Conservation (phyloP, 805 yeast genomes). For the Nakazawaea holstii region DNA sequence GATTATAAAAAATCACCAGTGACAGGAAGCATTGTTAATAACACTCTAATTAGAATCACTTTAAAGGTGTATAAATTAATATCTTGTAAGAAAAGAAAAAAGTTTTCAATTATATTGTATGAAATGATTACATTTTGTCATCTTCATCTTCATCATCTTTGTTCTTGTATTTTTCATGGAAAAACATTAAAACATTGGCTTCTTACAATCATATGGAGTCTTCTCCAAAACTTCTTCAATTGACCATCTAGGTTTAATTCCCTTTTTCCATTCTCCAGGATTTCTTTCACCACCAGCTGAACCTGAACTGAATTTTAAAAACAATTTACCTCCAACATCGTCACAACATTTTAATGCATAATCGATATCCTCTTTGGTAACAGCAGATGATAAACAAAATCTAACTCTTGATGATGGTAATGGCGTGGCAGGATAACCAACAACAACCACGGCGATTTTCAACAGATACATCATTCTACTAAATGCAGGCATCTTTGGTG, state of each 20-base stretch:
- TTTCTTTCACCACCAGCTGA: slow-evolving; percentile 54
- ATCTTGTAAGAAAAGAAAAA: too few relatives aligned
- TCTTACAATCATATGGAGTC: slow-evolving; percentile 60
- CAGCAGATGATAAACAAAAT: slow-evolving; percentile 85
- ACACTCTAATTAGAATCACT: too few relatives aligned
- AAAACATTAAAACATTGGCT: slow-evolving; percentile 12
- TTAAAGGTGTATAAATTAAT: too few relatives aligned
- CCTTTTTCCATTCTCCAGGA: slow-evolving; percentile 51
- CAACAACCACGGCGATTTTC: slow-evolving; percentile 91
- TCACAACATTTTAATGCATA: slow-evolving; percentile 62
- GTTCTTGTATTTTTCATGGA: too few relatives aligned
- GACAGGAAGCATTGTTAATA: too few relatives aligned
- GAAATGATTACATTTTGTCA: too few relatives aligned
- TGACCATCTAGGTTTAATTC: slow-evolving; percentile 66
- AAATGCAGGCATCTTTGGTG: slow-evolving; percentile 91
- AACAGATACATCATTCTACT: slow-evolving; percentile 74
- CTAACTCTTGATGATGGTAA: slow-evolving; percentile 85
- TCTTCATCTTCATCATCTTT: too few relatives aligned
- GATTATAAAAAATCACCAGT: too few relatives aligned
- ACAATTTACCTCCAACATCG: slow-evolving; percentile 72
- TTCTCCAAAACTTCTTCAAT: slow-evolving; percentile 70
- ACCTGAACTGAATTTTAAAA: slow-evolving; percentile 74
- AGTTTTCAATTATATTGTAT: too few relatives aligned
- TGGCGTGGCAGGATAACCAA: slow-evolving; percentile 98
- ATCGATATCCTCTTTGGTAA: slow-evolving; percentile 93